A percentile compares a stretch with the other conserved stretches of the same genome.
phyloP scores from a whole-genome alignment of 2,329 filamentous ascomycete genomes.

The Aureobasidium sp. region DNA sequence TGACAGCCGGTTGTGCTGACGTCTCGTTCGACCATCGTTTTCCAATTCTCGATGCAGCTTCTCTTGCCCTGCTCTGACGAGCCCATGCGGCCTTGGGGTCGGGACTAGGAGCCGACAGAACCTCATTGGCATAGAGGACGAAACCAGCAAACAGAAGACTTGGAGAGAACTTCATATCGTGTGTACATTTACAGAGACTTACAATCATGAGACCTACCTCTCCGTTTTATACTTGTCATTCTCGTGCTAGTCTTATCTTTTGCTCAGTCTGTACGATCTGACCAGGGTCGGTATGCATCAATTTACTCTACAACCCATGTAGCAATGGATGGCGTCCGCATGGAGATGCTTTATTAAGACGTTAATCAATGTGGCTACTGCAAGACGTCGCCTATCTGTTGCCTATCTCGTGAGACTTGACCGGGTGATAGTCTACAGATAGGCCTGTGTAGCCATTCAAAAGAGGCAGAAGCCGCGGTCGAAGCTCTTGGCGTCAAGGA shows the following conservation, averaged over 20 bases:
- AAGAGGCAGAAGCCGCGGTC: not conserved
- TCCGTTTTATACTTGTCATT: not conserved
- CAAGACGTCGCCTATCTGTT: not conserved
- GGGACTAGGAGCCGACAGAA: slow-evolving; percentile 15
- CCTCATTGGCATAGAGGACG: not conserved
- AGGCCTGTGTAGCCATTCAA: not conserved
- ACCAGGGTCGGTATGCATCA: not conserved
- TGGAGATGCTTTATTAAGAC: not conserved
- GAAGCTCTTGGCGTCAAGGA: not conserved
- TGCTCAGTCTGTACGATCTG: not conserved
- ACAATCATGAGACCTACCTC: not conserved
- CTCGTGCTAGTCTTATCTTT: not conserved
- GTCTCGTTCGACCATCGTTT: slow-evolving; percentile 18
- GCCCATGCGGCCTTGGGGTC: slow-evolving; percentile 22
- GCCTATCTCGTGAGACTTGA: not conserved
- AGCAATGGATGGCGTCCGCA: not conserved
- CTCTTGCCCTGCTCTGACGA: slow-evolving; percentile 18
- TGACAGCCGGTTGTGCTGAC: not conserved
- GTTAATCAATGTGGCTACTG: not conserved
- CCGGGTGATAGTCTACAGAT: not conserved
- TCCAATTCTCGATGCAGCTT: slow-evolving; percentile 17
- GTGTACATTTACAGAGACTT: not conserved
- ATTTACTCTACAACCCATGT: not conserved
- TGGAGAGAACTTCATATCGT: not conserved
- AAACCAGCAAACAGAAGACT: not conserved